These are phyloP conservation scores for Cucurbita argyrosperma DNA, from an alignment of 306 rosid genomes.

Conservation along the genomic window DNA sequence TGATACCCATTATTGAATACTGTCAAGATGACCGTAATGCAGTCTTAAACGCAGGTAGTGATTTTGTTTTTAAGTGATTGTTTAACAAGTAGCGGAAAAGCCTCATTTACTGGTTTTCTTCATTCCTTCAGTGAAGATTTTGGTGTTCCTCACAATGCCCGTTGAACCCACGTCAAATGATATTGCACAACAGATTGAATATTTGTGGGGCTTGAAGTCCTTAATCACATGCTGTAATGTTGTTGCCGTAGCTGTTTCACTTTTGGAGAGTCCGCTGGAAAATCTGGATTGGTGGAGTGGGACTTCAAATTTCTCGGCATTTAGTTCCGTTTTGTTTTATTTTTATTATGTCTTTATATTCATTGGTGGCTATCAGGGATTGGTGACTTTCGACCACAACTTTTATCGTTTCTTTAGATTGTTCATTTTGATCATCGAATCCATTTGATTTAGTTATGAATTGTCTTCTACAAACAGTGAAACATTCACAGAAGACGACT, in stretches of 20 bases:
- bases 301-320: slow-evolving; percentile 1
- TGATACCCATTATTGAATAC: slow-evolving; percentile 63
- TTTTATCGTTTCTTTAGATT: not conserved
- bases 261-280: slow-evolving; percentile 71
- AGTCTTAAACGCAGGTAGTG: slow-evolving; percentile 61
- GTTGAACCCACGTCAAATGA: slow-evolving; percentile 61
- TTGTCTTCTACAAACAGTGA: slow-evolving; percentile 29
- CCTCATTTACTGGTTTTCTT: not conserved
- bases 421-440: not conserved
- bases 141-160: slow-evolving; percentile 94
- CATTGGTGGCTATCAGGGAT: not conserved
- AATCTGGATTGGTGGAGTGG: slow-evolving; percentile 64
- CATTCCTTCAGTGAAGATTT: slow-evolving; percentile 51
- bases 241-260: slow-evolving; percentile 41
- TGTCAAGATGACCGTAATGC: slow-evolving; percentile 55
- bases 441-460: slow-evolving; percentile 1
- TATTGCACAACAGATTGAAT: slow-evolving; percentile 62
- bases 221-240: slow-evolving; percentile 51
- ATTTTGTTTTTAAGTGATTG: not conserved
- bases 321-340: not conserved
- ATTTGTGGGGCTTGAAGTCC: slow-evolving; percentile 70
- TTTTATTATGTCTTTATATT: not conserved
- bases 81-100: not conserved
- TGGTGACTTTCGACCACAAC: not conserved
- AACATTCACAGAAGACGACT: slow-evolving; percentile 80